These are phyloP conservation scores for Nakazawaea wickerhamii DNA, from an alignment of 805 yeast species.

Conservation along the genomic window DNA sequence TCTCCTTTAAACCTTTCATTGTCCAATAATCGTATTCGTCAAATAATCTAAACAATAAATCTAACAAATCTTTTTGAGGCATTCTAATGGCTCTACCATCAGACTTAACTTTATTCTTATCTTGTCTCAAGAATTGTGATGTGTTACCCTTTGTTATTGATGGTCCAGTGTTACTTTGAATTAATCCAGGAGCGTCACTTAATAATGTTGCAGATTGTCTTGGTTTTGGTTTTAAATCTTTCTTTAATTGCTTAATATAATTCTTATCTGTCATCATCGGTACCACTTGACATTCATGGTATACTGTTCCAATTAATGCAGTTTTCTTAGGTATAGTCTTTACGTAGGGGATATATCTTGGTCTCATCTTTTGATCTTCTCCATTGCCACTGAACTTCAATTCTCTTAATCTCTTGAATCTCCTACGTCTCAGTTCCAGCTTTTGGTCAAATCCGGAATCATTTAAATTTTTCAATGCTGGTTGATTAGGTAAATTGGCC, in stretches of 20 bases:
- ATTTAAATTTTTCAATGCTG: constrained; percentile 36
- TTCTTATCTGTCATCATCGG: constrained; percentile 71
- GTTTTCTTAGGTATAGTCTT: constrained; percentile 88
- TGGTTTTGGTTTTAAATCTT: constrained; percentile 50
- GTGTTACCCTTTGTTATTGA: constrained; percentile 64
- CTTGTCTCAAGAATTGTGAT: constrained; percentile 62
- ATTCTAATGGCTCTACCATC: constrained; percentile 92
- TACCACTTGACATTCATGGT: constrained; percentile 85
- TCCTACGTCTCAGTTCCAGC: constrained; percentile 9
- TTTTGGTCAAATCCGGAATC: constrained; percentile 23
- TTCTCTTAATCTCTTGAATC: constrained; percentile 12
- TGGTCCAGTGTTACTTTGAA: constrained; percentile 82
- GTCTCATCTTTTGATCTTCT: constrained; percentile 12
- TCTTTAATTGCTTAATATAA: constrained; percentile 46
- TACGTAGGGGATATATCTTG: constrained; percentile 69
- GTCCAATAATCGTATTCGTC: constrained; percentile 97
- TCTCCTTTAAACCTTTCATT: constrained; percentile 86
- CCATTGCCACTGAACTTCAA: not conserved
- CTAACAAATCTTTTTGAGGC: constrained; percentile 89
- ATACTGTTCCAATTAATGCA: constrained; percentile 76
- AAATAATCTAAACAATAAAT: constrained; percentile 79
- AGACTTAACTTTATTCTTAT: constrained; percentile 34
- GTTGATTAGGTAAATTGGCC: constrained; percentile 48
- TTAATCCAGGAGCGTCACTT: constrained; percentile 80
- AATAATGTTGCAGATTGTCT: constrained; percentile 65